Percentiles rank a stretch among this genome's conserved stretches.
These are phyloP conservation scores for Penicillium psychrofluorescens DNA, from an alignment of 495 filamentous ascomycete species.

Conservation along the genomic window DNA sequence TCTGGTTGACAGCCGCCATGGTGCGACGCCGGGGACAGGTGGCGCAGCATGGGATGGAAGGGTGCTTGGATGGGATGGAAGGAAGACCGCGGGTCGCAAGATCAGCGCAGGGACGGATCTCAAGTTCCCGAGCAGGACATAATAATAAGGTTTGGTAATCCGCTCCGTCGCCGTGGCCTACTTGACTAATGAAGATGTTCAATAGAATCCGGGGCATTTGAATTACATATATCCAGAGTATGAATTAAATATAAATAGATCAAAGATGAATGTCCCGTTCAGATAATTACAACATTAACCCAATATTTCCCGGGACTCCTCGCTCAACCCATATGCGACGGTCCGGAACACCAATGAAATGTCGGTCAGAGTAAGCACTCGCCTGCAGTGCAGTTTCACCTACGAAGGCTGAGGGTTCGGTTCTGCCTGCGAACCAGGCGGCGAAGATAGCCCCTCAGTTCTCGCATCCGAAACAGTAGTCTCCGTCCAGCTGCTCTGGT, in stretches of 20 bases:
- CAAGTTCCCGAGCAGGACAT: conserved; percentile 14
- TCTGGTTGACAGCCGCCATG: conserved; percentile 41
- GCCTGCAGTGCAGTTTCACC: too few relatives aligned
- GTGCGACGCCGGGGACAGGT: conserved; percentile 26
- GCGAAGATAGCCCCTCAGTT: conserved; percentile 1
- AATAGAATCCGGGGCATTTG: too few relatives aligned
- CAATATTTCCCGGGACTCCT: background rate
- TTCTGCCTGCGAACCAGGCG: background rate
- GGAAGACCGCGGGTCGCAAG: background rate
- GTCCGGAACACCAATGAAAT: conserved; percentile 3
- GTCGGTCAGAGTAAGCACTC: background rate
- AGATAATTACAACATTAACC: background rate
- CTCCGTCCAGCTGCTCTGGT: conserved; percentile 16
- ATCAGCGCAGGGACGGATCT: conserved; percentile 5
- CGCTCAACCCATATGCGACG: background rate
- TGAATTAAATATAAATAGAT: background rate
- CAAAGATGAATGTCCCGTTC: background rate
- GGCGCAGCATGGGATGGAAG: conserved; percentile 20
- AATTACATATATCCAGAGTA: background rate
- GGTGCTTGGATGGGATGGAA: background rate
- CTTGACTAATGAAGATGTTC: too few relatives aligned
- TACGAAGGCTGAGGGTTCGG: background rate
- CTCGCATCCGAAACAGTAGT: conserved; percentile 10
- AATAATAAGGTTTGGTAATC: too few relatives aligned
- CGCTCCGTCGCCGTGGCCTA: too few relatives aligned